A percentile compares a stretch with the other conserved stretches of the same genome.
Evolutionary conservation across 1,139 yeast species (phyloP).

Genomic region (Zygoascus sp.): DNA sequence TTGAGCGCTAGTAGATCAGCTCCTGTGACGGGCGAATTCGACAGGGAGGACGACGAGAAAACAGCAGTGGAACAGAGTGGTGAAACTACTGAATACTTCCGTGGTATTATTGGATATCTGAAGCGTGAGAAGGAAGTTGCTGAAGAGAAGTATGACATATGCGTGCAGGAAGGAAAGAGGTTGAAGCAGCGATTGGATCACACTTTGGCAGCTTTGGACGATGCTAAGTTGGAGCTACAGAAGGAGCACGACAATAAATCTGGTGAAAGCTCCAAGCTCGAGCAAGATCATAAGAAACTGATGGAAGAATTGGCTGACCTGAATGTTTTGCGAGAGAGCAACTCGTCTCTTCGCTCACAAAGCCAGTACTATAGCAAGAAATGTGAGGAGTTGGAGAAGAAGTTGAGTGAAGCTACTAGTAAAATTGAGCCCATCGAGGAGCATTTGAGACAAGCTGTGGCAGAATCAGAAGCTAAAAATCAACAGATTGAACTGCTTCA

Average conservation of each 20-base stretch:
- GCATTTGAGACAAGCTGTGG: constrained; percentile 36
- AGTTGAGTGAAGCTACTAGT: constrained; percentile 34
- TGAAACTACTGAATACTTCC: constrained; percentile 38
- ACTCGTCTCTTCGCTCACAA: constrained; percentile 60
- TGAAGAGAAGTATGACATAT: constrained; percentile 52
- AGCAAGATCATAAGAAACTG: constrained; percentile 48
- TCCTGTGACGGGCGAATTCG: constrained; percentile 6
- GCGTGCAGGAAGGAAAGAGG: constrained; percentile 47
- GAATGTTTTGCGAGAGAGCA: constrained; percentile 69
- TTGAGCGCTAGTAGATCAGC: constrained; percentile 11
- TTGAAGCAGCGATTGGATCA: constrained; percentile 39
- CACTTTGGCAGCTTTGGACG: constrained; percentile 32
- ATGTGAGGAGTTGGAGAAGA: constrained; percentile 35
- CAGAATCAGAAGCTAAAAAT: constrained; percentile 41
- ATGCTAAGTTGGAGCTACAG: constrained; percentile 31
- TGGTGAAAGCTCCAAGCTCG: constrained; percentile 36
- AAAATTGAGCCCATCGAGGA: constrained; percentile 36
- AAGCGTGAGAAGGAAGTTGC: constrained; percentile 75
- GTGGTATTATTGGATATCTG: constrained; percentile 57
- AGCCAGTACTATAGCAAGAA: constrained; percentile 33
- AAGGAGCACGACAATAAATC: constrained; percentile 40
- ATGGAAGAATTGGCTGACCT: constrained; percentile 62
- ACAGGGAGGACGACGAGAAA: constrained; percentile 9
- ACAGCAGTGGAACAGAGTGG: constrained; percentile 5
- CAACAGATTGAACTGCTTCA: constrained; percentile 38